Evolutionary conservation across 169 alveolate genomes (phyloP).

Genomic region (Eimeria necatrix): DNA sequence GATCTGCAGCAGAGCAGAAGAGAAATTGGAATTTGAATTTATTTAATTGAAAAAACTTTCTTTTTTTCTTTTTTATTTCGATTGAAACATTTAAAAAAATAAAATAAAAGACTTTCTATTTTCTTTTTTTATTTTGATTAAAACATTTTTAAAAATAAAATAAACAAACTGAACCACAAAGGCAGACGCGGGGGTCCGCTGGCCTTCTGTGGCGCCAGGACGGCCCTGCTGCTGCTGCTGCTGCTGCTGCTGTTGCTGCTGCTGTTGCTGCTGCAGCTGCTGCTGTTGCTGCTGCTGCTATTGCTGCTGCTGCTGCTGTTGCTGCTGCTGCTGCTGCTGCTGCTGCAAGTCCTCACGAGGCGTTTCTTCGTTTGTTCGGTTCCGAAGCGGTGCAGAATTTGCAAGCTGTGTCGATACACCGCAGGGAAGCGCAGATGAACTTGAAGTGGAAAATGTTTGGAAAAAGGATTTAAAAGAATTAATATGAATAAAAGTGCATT

Average conservation of each 20-base stretch:
- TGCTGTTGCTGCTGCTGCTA: background rate
- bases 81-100: too few species aligned
- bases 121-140: background rate
- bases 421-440: background rate
- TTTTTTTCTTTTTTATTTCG: too few species aligned
- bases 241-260: background rate
- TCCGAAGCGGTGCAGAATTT: conserved; percentile 25
- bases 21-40: background rate
- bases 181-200: too few species aligned
- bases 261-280: conserved; percentile 3
- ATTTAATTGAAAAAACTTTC: background rate
- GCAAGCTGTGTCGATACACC: conserved; percentile 1
- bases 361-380: background rate
- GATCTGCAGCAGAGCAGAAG: conserved; percentile 4
- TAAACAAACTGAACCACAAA: too few species aligned
- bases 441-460: background rate
- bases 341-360: background rate
- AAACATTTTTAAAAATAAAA: background rate
- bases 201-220: too few species aligned
- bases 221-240: too few species aligned
- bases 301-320: background rate
- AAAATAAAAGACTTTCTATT: background rate
- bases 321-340: background rate
- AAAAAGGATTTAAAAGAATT: background rate
- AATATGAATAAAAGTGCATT: background rate